Evolutionary conservation across 2,329 filamentous ascomycete species (phyloP).

Genomic region (Pseudocercospora macadamiae): DNA sequence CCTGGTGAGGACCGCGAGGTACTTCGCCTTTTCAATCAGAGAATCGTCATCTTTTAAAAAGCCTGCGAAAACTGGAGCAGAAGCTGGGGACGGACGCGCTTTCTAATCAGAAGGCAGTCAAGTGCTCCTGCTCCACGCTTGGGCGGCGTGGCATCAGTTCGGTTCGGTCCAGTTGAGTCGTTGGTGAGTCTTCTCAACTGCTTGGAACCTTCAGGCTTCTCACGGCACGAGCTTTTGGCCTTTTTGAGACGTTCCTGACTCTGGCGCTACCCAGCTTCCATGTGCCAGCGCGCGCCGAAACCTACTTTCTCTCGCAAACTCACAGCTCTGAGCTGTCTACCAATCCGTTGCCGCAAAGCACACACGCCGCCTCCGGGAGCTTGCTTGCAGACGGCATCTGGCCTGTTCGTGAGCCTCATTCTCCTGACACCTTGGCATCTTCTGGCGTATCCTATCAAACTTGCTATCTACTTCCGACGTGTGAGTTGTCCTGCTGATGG

Average conservation of each 20-base stretch:
- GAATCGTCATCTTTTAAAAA: not conserved
- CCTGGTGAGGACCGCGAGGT: no score
- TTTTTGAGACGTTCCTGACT: not conserved
- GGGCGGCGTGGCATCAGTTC: no score
- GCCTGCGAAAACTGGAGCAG: not conserved
- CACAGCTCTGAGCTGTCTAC: not conserved
- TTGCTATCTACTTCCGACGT: not conserved
- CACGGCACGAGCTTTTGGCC: not conserved
- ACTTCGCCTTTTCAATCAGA: not conserved
- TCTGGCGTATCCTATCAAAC: no score
- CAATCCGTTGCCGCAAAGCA: not conserved
- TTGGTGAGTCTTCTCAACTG: not conserved
- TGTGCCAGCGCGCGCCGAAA: not conserved
- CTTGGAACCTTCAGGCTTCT: no score
- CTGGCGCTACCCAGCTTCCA: no score
- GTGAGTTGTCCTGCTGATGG: not conserved
- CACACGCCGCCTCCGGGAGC: not conserved
- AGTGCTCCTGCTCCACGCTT: no score
- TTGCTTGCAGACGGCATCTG: slow-evolving; percentile 5
- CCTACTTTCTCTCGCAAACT: not conserved
- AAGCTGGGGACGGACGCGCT: not conserved
- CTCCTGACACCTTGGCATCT: not conserved
- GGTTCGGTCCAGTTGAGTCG: no score
- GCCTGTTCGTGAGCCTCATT: slow-evolving; percentile 3
- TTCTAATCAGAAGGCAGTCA: not conserved